Percentiles rank a stretch among this genome's conserved stretches.
phyloP scores from a whole-genome alignment of 352 stramenopile species.

The Phytophthora sp. region DNA sequence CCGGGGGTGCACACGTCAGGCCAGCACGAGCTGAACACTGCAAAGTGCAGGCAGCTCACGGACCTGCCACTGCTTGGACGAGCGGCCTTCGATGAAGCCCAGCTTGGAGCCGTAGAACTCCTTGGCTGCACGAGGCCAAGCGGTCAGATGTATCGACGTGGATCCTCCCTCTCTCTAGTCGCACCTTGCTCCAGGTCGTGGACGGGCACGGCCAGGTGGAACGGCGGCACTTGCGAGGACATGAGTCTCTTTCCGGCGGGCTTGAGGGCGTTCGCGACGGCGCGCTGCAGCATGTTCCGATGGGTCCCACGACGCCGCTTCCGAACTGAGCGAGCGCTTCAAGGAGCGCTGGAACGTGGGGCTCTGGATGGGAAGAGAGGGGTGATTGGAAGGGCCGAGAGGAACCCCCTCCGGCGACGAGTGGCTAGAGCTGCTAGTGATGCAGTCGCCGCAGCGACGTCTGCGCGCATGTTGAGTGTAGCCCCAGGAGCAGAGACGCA shows the following conservation, averaged over 20 bases:
- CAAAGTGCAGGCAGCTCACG: no score
- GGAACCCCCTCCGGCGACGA: background rate
- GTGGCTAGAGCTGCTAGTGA: no score
- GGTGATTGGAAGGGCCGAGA: conserved; percentile 20
- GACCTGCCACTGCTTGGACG: conserved; percentile 93
- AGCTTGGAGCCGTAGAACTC: conserved; percentile 94
- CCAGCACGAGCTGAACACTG: conserved; percentile 5
- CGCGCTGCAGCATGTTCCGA: conserved; percentile 33
- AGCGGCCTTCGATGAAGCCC: conserved; percentile 92
- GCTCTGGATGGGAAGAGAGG: conserved; percentile 13
- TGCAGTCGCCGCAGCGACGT: no score
- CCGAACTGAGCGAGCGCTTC: conserved; percentile 9
- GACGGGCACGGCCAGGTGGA: conserved; percentile 95
- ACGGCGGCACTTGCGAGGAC: conserved; percentile 63
- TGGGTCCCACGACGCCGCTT: conserved; percentile 6
- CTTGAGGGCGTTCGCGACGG: conserved; percentile 17
- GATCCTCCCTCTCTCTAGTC: background rate
- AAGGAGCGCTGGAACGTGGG: background rate
- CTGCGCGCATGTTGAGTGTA: no score
- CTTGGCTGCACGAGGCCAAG: conserved; percentile 62
- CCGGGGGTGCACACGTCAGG: conserved; percentile 1
- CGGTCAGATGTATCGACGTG: no score
- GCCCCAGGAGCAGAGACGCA: no score
- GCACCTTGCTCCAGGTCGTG: conserved; percentile 89
- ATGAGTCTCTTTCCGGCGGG: conserved; percentile 26